Percentiles rank a stretch among this genome's conserved stretches.
These are phyloP conservation scores for Stachybotrys elegans DNA, from an alignment of 2,329 filamentous ascomycete genomes.

Conservation along the genomic window DNA sequence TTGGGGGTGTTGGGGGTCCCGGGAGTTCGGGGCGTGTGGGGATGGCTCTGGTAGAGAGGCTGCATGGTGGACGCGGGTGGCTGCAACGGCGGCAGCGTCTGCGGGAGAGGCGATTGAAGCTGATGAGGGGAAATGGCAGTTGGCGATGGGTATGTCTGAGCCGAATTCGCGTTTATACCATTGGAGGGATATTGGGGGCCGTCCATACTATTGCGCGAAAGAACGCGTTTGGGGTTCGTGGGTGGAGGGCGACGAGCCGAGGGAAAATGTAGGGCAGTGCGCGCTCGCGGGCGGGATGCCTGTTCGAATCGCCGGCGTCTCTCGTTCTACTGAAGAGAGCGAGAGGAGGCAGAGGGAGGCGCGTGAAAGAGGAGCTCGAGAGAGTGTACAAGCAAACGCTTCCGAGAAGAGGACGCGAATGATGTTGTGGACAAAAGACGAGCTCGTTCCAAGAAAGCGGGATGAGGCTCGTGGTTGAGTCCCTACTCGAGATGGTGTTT, in stretches of 20 bases:
- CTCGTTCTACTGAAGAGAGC: too few species aligned
- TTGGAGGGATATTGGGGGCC: conserved; percentile 49
- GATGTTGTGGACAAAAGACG: too few species aligned
- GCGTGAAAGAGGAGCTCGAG: too few species aligned
- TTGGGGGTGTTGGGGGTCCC: conserved; percentile 59
- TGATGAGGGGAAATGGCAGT: conserved; percentile 48
- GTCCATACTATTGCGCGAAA: conserved; percentile 45
- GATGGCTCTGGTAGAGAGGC: conserved; percentile 50
- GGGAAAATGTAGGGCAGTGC: too few species aligned
- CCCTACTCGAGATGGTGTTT: conserved; percentile 37
- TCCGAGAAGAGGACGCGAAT: too few species aligned
- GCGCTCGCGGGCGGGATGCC: too few species aligned
- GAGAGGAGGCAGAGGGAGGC: too few species aligned
- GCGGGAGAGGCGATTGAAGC: conserved; percentile 43
- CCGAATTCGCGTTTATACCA: conserved; percentile 49
- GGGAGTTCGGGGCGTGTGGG: conserved; percentile 57
- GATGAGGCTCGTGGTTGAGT: conserved; percentile 35
- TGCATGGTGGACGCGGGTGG: conserved; percentile 38
- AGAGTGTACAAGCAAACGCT: too few species aligned
- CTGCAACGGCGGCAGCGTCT: conserved; percentile 53
- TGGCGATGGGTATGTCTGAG: conserved; percentile 46
- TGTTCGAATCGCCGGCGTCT: too few species aligned
- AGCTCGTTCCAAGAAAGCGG: conserved; percentile 19
- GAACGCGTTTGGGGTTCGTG: conserved; percentile 5
- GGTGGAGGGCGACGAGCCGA: conserved; percentile 22